A percentile compares a stretch with the other conserved stretches of the same genome.
Evolutionary conservation across 2,329 filamentous ascomycete species (phyloP).

Genomic region (Ceratocystis lukuohia): DNA sequence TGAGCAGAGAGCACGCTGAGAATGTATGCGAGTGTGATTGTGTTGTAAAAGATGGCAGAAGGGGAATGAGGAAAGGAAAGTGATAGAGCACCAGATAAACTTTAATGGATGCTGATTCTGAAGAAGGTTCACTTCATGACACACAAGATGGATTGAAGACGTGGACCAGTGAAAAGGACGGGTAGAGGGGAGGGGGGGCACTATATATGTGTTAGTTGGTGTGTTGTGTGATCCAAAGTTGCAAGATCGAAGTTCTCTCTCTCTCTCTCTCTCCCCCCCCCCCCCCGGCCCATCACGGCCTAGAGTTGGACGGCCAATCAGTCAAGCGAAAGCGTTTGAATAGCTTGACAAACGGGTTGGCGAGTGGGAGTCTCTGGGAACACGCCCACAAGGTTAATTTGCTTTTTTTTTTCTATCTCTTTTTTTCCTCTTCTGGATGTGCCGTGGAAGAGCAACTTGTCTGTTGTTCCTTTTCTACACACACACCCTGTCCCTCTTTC

Average conservation of each 20-base stretch:
- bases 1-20: neutral
- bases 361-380: neutral
- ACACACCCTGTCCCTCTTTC: neutral
- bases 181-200: neutral
- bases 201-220: neutral
- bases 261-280: too few relatives aligned
- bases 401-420: constrained; percentile 7
- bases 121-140: neutral
- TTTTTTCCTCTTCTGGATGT: neutral
- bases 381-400: neutral
- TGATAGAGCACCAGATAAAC: neutral
- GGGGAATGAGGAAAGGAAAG: neutral
- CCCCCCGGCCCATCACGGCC: neutral
- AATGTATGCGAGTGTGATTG: neutral
- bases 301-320: neutral
- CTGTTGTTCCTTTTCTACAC: neutral
- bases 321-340: too few relatives aligned
- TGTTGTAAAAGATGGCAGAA: neutral
- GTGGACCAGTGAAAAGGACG: neutral
- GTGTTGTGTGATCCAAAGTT: neutral
- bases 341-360: too few relatives aligned
- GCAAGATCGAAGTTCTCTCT: neutral
- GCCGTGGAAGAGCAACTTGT: neutral
- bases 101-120: neutral
- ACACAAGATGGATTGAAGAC: neutral